Percentiles rank a stretch among this genome's conserved stretches.
Conservation (phyloP, 2,329 filamentous ascomycete species). For the Fusarium stilboides region DNA sequence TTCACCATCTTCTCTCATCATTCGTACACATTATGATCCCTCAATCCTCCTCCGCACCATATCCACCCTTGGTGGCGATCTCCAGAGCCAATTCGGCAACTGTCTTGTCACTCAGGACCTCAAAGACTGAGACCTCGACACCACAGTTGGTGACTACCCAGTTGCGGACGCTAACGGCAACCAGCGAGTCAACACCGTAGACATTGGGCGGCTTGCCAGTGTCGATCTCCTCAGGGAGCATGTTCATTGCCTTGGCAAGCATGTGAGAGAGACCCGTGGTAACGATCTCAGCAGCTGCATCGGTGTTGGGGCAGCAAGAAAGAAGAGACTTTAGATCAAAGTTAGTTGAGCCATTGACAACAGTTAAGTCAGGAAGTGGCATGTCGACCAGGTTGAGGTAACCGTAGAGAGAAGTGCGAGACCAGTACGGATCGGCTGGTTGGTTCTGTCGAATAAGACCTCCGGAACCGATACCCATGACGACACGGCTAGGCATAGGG, state of each 20-base stretch:
- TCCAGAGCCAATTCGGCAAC: slow-evolving; percentile 56
- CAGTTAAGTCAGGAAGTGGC: slow-evolving; percentile 51
- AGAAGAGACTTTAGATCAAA: slow-evolving; percentile 55
- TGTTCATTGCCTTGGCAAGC: slow-evolving; percentile 62
- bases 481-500: slow-evolving; percentile 62
- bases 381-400: slow-evolving; percentile 66
- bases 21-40: neutral
- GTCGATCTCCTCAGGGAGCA: slow-evolving; percentile 63
- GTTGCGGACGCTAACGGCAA: slow-evolving; percentile 67
- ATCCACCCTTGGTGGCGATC: slow-evolving; percentile 55
- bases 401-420: slow-evolving; percentile 64
- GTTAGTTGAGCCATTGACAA: slow-evolving; percentile 30
- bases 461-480: slow-evolving; percentile 69
- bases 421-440: slow-evolving; percentile 69
- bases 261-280: slow-evolving; percentile 57
- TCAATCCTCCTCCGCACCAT: slow-evolving; percentile 42
- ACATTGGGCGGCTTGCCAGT: slow-evolving; percentile 57
- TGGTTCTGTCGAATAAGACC: slow-evolving; percentile 68
- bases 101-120: slow-evolving; percentile 62
- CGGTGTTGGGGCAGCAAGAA: slow-evolving; percentile 46
- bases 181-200: slow-evolving; percentile 68
- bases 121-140: slow-evolving; percentile 63
- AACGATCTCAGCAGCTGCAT: slow-evolving; percentile 55
- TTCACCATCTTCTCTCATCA: neutral
- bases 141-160: slow-evolving; percentile 64